These are phyloP conservation scores for Cyclotella atomus DNA, from an alignment of 108 stramenopile species.

Conservation along the genomic window DNA sequence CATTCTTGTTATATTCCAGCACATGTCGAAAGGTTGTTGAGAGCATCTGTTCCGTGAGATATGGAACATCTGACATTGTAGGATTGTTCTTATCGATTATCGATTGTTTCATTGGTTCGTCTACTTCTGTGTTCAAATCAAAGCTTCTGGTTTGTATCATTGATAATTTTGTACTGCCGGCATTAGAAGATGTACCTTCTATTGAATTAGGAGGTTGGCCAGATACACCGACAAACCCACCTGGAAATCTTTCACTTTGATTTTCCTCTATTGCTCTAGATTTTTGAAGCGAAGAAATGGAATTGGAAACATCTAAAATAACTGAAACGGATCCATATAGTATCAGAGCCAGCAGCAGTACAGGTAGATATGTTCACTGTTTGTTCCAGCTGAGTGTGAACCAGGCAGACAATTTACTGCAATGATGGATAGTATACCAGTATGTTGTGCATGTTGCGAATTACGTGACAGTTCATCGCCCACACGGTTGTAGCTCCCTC, in stretches of 20 bases:
- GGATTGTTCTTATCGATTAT: constrained; percentile 22
- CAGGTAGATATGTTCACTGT: background rate
- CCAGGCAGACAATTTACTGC: constrained; percentile 7
- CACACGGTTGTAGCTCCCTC: background rate
- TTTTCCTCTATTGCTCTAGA: background rate
- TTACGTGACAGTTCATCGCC: background rate
- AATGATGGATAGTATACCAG: constrained; percentile 13
- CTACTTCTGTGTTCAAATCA: background rate
- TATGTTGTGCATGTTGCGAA: background rate
- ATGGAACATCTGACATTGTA: constrained; percentile 2
- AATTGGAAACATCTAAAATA: constrained; percentile 13
- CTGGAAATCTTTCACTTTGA: constrained; percentile 18
- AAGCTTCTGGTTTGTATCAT: background rate
- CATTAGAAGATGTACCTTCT: background rate
- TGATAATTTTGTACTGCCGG: background rate
- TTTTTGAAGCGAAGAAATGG: background rate
- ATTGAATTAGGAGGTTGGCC: background rate
- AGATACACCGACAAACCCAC: constrained; percentile 10
- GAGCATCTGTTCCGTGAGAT: constrained; percentile 12
- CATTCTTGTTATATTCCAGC: constrained; percentile 8
- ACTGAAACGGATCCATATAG: constrained; percentile 19
- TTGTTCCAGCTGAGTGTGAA: background rate
- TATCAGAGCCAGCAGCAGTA: constrained; percentile 12
- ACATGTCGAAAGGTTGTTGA: constrained; percentile 25
- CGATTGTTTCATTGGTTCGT: too few species aligned